Evolutionary conservation across 805 yeast species (phyloP).

Genomic region (Yamadazyma endophytica): DNA sequence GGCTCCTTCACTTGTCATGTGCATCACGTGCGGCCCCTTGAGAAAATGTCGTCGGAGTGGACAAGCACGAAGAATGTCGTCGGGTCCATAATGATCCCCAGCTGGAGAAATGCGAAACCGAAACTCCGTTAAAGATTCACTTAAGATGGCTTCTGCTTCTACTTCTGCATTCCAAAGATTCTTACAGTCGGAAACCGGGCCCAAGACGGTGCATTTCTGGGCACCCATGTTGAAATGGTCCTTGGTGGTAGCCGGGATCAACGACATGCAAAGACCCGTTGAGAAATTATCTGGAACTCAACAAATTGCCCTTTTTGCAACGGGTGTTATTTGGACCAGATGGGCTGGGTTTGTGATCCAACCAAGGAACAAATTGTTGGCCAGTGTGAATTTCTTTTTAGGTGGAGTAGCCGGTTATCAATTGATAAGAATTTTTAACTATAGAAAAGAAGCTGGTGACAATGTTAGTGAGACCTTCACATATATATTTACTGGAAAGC

Average conservation of each 20-base stretch:
- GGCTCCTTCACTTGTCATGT: too few species aligned
- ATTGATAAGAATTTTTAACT: conserved; percentile 63
- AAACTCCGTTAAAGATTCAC: background rate
- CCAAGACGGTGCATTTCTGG: conserved; percentile 97
- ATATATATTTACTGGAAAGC: conserved; percentile 55
- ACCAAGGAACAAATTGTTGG: conserved; percentile 83
- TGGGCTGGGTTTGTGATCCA: conserved; percentile 89
- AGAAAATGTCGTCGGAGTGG: too few species aligned
- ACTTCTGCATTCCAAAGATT: conserved; percentile 64
- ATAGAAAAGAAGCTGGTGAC: conserved; percentile 66
- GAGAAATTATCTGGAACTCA: conserved; percentile 89
- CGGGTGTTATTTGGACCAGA: conserved; percentile 96
- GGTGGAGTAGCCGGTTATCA: conserved; percentile 89
- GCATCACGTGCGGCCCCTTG: too few species aligned
- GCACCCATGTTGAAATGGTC: conserved; percentile 71
- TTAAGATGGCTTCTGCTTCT: conserved; percentile 24
- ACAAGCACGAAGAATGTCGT: too few species aligned
- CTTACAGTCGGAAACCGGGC: conserved; percentile 87
- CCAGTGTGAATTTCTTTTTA: conserved; percentile 90
- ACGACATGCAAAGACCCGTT: conserved; percentile 85
- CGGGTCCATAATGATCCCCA: background rate
- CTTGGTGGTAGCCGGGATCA: conserved; percentile 86
- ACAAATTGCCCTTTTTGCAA: conserved; percentile 79
- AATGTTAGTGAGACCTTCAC: conserved; percentile 49
- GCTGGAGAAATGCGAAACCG: background rate